Evolutionary conservation across 257 asterid species (phyloP).

Genomic region (Nicotiana undulata): DNA sequence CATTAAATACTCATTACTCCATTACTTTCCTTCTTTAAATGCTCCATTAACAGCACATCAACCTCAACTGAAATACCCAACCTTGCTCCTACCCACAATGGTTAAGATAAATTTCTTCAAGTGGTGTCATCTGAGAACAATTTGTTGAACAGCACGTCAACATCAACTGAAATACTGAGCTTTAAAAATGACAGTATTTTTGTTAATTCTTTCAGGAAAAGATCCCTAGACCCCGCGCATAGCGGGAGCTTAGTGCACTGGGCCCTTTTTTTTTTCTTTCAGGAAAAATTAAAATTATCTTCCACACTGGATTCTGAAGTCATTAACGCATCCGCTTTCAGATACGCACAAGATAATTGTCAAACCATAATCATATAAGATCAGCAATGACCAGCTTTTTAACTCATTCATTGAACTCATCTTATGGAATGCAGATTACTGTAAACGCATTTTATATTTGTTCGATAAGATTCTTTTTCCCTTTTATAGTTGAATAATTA

Average conservation of each 20-base stretch:
- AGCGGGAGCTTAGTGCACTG: too few relatives aligned
- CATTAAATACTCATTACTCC: not conserved
- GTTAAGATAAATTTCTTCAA: not conserved
- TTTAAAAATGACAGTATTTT: not conserved
- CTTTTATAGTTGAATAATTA: not conserved
- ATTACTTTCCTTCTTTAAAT: not conserved
- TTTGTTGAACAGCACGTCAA: not conserved
- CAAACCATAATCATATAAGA: not conserved
- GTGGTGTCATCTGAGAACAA: not conserved
- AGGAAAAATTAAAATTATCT: not conserved
- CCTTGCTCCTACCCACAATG: not conserved
- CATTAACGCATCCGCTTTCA: not conserved
- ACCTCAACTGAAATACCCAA: not conserved
- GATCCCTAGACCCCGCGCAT: too few relatives aligned
- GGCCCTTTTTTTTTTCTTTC: not conserved
- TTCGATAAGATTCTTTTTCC: not conserved
- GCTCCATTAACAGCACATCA: not conserved
- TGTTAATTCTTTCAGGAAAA: not conserved
- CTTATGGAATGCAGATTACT: not conserved
- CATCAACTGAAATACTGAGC: not conserved
- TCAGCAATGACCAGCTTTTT: not conserved
- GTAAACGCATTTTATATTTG: not conserved
- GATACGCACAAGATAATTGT: not conserved
- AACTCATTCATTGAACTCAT: not conserved
- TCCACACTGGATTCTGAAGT: not conserved